phyloP scores from a whole-genome alignment of 2,329 filamentous ascomycete genomes.

The Penicillium sp. region DNA sequence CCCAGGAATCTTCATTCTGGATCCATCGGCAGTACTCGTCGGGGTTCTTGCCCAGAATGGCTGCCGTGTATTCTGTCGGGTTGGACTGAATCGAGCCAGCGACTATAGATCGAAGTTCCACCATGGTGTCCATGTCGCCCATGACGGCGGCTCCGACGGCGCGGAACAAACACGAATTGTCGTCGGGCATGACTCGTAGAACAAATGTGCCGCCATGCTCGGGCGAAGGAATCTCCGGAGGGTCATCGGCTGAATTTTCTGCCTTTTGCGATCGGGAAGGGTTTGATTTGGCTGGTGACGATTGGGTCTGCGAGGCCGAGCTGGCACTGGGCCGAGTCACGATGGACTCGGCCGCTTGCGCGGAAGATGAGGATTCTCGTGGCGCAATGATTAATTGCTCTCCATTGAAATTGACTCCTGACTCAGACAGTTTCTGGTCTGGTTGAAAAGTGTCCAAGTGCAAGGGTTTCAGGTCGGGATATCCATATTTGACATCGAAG shows the following conservation, averaged over 20 bases:
- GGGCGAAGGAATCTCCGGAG: constrained; percentile 56
- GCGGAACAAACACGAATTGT: constrained; percentile 91
- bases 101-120: constrained; percentile 68
- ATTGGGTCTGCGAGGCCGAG: constrained; percentile 7
- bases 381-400: constrained; percentile 62
- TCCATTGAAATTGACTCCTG: constrained; percentile 59
- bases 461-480: constrained; percentile 64
- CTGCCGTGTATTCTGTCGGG: constrained; percentile 66
- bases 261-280: constrained; percentile 40
- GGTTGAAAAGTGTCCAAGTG: constrained; percentile 50
- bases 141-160: constrained; percentile 78
- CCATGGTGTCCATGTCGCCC: constrained; percentile 60
- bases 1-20: constrained; percentile 74
- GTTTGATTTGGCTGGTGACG: constrained; percentile 11
- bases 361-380: constrained; percentile 29
- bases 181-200: constrained; percentile 90
- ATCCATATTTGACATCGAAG: constrained; percentile 79
- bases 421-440: constrained; percentile 47
- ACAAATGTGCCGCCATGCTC: constrained; percentile 56
- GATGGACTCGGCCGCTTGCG: constrained; percentile 5
- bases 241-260: constrained; percentile 47
- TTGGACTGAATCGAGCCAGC: constrained; percentile 71
- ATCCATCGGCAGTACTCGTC: constrained; percentile 78
- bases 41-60: constrained; percentile 66
- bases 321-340: constrained; percentile 2